phyloP scores from a whole-genome alignment of 2,329 filamentous ascomycete genomes.

The Aureobasidium mangrovei region DNA sequence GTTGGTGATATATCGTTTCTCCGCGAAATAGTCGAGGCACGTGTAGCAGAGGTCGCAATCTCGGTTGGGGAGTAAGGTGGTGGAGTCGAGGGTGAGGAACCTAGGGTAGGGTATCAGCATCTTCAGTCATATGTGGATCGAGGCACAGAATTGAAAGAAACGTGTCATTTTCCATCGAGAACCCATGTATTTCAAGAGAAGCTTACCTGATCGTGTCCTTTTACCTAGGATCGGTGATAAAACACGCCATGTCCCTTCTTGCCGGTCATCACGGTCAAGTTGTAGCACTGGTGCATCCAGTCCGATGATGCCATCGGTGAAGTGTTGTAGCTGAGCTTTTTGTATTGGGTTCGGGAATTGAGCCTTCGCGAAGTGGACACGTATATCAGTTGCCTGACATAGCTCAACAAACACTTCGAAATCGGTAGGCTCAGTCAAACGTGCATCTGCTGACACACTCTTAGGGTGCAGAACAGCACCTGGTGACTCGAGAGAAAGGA shows the following conservation, averaged over 20 bases:
- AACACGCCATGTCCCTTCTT: constrained; percentile 9
- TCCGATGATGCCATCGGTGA: background rate
- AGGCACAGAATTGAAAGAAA: no score
- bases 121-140: no score
- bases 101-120: background rate
- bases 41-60: background rate
- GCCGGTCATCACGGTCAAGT: background rate
- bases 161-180: no score
- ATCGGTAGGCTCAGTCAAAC: background rate
- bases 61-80: constrained; percentile 1
- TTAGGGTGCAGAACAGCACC: constrained; percentile 1
- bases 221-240: background rate
- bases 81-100: background rate
- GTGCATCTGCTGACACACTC: background rate
- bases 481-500: background rate
- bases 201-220: constrained; percentile 1
- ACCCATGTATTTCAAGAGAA: no score
- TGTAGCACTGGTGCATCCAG: background rate
- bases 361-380: background rate
- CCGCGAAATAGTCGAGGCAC: background rate
- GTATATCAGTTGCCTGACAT: background rate
- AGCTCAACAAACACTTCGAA: background rate
- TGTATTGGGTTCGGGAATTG: background rate
- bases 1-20: background rate
- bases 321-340: background rate